These are phyloP conservation scores for Rhexocercosporidium sp. DNA, from an alignment of 2,329 filamentous ascomycete species.

Conservation along the genomic window DNA sequence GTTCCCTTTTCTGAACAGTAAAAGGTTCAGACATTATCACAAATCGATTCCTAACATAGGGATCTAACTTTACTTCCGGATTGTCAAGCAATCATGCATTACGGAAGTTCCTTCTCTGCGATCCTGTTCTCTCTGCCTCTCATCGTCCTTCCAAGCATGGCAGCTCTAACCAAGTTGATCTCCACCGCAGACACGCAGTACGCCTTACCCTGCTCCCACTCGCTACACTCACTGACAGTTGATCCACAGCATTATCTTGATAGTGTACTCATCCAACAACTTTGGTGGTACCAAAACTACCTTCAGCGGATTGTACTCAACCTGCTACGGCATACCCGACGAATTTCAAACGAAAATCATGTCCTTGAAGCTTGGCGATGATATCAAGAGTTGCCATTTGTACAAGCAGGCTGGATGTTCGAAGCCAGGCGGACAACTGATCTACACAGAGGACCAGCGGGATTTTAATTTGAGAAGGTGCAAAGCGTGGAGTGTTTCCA, in stretches of 20 bases:
- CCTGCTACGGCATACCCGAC: not conserved
- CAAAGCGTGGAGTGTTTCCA: not conserved
- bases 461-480: not conserved
- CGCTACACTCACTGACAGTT: not conserved
- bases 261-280: not conserved
- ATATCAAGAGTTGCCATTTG: not conserved
- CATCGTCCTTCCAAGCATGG: not conserved
- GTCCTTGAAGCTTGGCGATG: not conserved
- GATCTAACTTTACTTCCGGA: too few species aligned
- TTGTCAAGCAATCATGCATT: not conserved
- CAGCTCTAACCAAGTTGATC: not conserved
- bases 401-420: not conserved
- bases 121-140: not conserved
- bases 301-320: not conserved
- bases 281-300: constrained; percentile 1
- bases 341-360: not conserved
- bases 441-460: not conserved
- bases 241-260: not conserved
- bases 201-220: not conserved
- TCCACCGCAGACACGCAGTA: not conserved
- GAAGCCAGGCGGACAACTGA: not conserved
- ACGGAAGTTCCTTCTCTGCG: not conserved
- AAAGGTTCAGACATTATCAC: not conserved
- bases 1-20: not conserved
- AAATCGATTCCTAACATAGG: too few species aligned